Percentiles rank a stretch among this genome's conserved stretches.
Evolutionary conservation across 176 grass and related monocot species (phyloP).

Genomic region (Cocos nucifera): DNA sequence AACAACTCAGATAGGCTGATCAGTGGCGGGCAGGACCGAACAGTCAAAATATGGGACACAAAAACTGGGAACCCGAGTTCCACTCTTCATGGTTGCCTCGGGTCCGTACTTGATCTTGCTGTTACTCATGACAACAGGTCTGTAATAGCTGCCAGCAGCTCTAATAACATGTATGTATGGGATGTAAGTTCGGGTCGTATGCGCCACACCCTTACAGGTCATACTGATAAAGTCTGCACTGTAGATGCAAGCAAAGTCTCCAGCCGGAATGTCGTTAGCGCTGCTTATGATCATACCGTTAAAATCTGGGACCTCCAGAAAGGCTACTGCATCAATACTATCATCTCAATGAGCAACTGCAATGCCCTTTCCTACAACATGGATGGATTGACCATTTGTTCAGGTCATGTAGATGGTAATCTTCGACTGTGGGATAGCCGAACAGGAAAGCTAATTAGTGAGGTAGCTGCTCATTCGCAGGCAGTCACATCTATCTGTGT

Average conservation of each 20-base stretch:
- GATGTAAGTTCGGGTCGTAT: conserved; percentile 57
- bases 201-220: conserved; percentile 85
- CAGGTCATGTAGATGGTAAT: conserved; percentile 93
- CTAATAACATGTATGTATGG: conserved; percentile 97
- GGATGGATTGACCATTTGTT: conserved; percentile 66
- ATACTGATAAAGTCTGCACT: conserved; percentile 73
- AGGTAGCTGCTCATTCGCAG: conserved; percentile 57
- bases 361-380: conserved; percentile 73
- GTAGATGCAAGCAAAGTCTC: conserved; percentile 71
- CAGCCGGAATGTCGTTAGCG: conserved; percentile 54
- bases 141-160: conserved; percentile 85
- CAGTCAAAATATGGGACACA: conserved; percentile 87
- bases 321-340: conserved; percentile 84
- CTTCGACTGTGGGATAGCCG: conserved; percentile 68
- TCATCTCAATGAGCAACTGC: conserved; percentile 80
- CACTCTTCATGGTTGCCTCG: conserved; percentile 68
- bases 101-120: conserved; percentile 80
- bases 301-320: conserved; percentile 92
- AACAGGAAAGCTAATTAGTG: conserved; percentile 50
- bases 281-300: conserved; percentile 82
- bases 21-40: conserved; percentile 83
- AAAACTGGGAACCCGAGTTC: conserved; percentile 58
- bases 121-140: conserved; percentile 92
- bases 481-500: conserved; percentile 73
- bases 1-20: too few relatives aligned